Evolutionary conservation across 2,329 filamentous ascomycete species (phyloP), one percentile per base, ranked within the genome.

Genomic region (Pseudonectria buxi): DNA sequence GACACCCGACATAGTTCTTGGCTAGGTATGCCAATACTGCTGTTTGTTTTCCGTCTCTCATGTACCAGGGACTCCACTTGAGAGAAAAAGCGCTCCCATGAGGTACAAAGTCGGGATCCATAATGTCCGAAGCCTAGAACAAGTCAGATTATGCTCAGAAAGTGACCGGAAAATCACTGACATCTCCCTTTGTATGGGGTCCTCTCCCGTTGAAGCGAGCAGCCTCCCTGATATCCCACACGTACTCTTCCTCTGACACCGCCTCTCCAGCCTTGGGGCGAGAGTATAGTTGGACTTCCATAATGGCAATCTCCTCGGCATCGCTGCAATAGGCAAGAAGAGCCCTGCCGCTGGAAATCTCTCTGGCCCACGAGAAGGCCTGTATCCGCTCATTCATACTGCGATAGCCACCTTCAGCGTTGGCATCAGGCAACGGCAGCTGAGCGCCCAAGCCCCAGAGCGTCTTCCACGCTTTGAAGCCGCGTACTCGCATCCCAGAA

Each of bases 361-460:
- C 61, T 32, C 54, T 59, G 1, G 71, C 67, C 75, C 75, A 79
- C 0, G 72, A 62, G 36, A 78, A 74, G 0, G 71, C 63, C 6
- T 62, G 61, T 28, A 78, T 63, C 32, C 63, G 62, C 45, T 72
- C 70, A 34, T 62, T 58, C 57, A 54, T 64, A 46, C 43, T 64
- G 37, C 44, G 48, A 12, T 56, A 55, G 1, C 59, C 44, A 18
- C 46, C 37, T 25, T 55, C 36, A 37, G 55, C 43, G 49, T 37
- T 59, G 24, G 58, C 54, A 18, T 65, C 62, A 0, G 72, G 73
- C 7, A 77, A 51, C 6, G 71, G 62, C 18, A 76, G 40, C 3
- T 64, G 64, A 27, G 68, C 71, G 6, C 75, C 75, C 3, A 78
- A 55, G 0, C 71, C 71, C 74, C 74, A 79, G 2, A 76, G 61